phyloP scores from a whole-genome alignment of 192 early-diverging fungal genomes.

The Gryganskiella cystojenkinii region DNA sequence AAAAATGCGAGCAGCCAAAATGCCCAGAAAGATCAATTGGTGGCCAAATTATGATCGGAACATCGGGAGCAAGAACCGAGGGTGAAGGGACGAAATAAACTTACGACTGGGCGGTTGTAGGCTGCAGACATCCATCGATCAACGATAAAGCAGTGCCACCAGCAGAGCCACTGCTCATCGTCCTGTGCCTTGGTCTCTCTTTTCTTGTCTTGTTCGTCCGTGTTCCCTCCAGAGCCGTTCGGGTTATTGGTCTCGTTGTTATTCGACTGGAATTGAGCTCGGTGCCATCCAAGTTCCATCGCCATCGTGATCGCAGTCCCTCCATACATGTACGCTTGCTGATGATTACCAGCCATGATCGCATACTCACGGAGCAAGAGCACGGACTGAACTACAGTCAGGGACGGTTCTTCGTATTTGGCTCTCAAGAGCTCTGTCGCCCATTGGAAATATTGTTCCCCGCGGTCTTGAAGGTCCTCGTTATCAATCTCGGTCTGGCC shows the following conservation, averaged over 20 bases:
- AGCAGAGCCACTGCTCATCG: slow-evolving; percentile 47
- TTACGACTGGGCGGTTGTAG: slow-evolving; percentile 33
- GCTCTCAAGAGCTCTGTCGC: slow-evolving; percentile 28
- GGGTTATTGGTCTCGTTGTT: neutral
- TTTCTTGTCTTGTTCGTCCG: slow-evolving; percentile 8
- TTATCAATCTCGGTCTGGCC: neutral
- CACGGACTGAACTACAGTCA: slow-evolving; percentile 41
- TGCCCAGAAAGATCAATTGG: neutral
- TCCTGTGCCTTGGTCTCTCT: slow-evolving; percentile 21
- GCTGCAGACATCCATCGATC: slow-evolving; percentile 53
- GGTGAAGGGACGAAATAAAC: neutral
- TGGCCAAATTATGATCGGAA: neutral
- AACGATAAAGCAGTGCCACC: slow-evolving; percentile 54
- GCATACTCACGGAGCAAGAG: slow-evolving; percentile 44
- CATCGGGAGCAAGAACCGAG: neutral
- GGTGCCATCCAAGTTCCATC: slow-evolving; percentile 48
- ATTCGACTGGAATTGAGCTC: slow-evolving; percentile 1
- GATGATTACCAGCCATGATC: slow-evolving; percentile 46
- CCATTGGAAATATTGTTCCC: slow-evolving; percentile 50
- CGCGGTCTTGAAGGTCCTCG: slow-evolving; percentile 28
- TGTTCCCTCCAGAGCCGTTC: neutral
- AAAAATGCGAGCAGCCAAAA: too few relatives aligned
- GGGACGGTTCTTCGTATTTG: slow-evolving; percentile 39
- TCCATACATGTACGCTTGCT: slow-evolving; percentile 48
- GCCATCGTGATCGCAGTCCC: slow-evolving; percentile 49